Base-by-base conservation (phyloP, 768 basidiomycete genomes). In the Hydnum rufescens region DNA sequence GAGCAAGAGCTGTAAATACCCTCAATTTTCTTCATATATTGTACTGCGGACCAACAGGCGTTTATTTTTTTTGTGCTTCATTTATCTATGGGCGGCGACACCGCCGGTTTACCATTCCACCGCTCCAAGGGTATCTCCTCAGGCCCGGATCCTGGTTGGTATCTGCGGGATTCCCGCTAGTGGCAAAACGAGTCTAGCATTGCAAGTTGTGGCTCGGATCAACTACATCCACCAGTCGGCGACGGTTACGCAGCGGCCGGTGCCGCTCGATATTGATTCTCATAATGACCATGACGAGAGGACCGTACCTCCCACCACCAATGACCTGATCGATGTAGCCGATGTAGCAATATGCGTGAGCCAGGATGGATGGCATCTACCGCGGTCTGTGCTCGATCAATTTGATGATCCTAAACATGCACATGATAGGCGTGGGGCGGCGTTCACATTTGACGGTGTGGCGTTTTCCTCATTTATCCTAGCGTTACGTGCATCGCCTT, bases 291-390 rank as follows among this genome's bases (percentile, higher is more conserved):
- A 49, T 50, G 16, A 51, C 19, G 23, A 58, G 23, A 39, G 34
- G 34, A 39, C 19, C 34, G n/a, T n/a, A n/a, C n/a, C n/a, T n/a
- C n/a, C n/a, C n/a, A 22, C 13, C 13, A 39, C 36, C 13, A 39
- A 22, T 39, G 36, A 39, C 36, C 13, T 13, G 13, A 31, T 51
- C 42, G 18, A 46, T 32, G 25, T 50, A 48, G 16, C 54, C 34
- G 57, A 62, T 57, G 28, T 63, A 16, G 84, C 78, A 3, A 69
- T 82, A 30, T 72, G 87, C 42, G 74, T 95, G 5, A 76, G 82
- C 4, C 69, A 89, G 34, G 92, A 96, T 61, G 92, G 93, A 6
- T 97, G 89, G 88, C 92, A 97, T 63, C 71, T 82, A 54, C 74
- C 83, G 18, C 76, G 87, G 23, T 73, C 76, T 3, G 77, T 84